Evolutionary conservation across 176 grass and related monocot genomes (phyloP).

Genomic region (Oryza punctata): DNA sequence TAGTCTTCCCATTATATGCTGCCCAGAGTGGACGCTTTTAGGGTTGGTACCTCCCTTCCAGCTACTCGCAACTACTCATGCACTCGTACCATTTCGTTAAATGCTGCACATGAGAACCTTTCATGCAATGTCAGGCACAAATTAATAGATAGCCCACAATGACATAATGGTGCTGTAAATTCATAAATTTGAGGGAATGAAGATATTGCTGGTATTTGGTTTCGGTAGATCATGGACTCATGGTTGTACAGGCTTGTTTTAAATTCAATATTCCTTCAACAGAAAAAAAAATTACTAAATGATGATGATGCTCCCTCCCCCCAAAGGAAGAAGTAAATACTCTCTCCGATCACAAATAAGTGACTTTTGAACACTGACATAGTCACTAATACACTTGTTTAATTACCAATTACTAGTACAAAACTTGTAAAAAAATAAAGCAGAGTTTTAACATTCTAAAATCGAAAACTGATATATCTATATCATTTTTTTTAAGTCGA

Average conservation of each 20-base stretch:
- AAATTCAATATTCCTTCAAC: background rate
- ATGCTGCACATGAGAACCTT: conserved; percentile 50
- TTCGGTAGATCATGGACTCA: background rate
- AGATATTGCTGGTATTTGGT: background rate
- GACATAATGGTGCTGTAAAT: conserved; percentile 27
- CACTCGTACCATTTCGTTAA: conserved; percentile 46
- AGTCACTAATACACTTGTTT: too few relatives aligned
- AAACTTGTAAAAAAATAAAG: too few relatives aligned
- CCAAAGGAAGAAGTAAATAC: too few relatives aligned
- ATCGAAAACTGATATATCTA: too few relatives aligned
- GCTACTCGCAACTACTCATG: conserved; percentile 32
- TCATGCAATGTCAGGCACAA: conserved; percentile 37
- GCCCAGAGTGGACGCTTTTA: conserved; percentile 33
- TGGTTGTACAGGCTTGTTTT: background rate
- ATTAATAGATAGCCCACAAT: conserved; percentile 18
- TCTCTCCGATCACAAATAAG: too few relatives aligned
- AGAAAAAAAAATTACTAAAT: background rate
- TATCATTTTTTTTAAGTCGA: too few relatives aligned
- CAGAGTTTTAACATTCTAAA: too few relatives aligned
- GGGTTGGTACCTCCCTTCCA: conserved; percentile 34
- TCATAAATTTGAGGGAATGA: conserved; percentile 21
- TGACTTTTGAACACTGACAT: too few relatives aligned
- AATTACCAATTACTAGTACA: too few relatives aligned
- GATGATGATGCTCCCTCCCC: background rate
- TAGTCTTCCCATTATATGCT: conserved; percentile 35